Conservation (phyloP, 129 eudicot genomes). For the Centaurea solstitialis region DNA sequence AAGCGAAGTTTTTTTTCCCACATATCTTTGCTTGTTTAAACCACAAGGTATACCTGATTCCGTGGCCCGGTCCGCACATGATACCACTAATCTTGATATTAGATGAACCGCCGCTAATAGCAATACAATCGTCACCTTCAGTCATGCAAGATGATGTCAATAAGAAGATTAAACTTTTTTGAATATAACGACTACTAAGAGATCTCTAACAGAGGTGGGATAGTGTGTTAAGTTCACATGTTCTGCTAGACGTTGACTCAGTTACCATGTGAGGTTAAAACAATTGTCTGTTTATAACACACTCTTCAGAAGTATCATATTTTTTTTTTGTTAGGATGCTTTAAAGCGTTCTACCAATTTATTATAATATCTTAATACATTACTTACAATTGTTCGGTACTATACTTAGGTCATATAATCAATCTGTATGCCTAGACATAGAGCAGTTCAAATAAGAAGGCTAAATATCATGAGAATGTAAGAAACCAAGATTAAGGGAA, state of each 20-base stretch:
- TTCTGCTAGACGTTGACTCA: neutral
- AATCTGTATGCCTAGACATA: neutral
- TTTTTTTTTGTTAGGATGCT: neutral
- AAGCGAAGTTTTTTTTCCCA: neutral
- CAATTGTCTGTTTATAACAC: neutral
- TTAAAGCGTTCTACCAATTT: neutral
- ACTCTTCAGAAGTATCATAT: neutral
- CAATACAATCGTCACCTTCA: slow-evolving; percentile 81
- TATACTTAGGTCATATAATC: neutral
- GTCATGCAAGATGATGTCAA: slow-evolving; percentile 2
- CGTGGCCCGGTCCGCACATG: slow-evolving; percentile 79
- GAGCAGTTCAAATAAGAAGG: neutral
- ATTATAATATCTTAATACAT: neutral
- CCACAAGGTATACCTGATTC: slow-evolving; percentile 52
- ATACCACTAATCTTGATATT: slow-evolving; percentile 47
- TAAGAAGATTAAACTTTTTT: too few relatives aligned
- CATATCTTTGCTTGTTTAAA: neutral
- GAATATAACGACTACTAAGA: neutral
- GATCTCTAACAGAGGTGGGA: neutral
- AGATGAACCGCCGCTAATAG: slow-evolving; percentile 66
- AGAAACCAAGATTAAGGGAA: neutral
- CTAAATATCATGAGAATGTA: neutral
- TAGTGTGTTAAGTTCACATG: neutral
- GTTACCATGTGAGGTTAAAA: too few relatives aligned
- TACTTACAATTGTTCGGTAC: neutral